Conservation (phyloP, 1,284 basidiomycete species). For the Exsudoporus floridanus region DNA sequence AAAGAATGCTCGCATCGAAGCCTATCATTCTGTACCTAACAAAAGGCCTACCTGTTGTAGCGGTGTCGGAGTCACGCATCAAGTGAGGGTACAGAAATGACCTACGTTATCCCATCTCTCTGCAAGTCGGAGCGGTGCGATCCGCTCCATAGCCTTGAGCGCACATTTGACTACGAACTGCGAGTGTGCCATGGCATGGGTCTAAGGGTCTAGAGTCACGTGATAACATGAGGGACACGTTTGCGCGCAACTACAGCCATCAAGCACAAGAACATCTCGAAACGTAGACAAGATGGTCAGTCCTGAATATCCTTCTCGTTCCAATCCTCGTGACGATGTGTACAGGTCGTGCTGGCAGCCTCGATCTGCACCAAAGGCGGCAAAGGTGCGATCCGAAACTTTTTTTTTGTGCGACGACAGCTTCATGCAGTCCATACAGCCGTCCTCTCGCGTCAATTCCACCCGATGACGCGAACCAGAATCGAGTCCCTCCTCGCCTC, state of each 20-base stretch:
- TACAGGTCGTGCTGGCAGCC: constrained; percentile 85
- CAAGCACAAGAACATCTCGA: not conserved
- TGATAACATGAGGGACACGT: constrained; percentile 17
- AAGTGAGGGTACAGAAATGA: constrained; percentile 56
- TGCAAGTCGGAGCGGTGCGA: constrained; percentile 83
- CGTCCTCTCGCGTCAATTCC: constrained; percentile 95
- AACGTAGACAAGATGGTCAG: constrained; percentile 20
- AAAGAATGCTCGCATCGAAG: constrained; percentile 1
- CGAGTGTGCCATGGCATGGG: constrained; percentile 5
- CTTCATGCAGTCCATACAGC: constrained; percentile 48
- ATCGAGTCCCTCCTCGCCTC: constrained; percentile 96
- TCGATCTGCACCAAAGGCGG: constrained; percentile 94
- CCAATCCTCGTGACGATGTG: constrained; percentile 1
- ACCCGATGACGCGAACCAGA: constrained; percentile 88
- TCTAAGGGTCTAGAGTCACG: constrained; percentile 11
- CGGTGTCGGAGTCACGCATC: not conserved
- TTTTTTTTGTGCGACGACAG: not conserved
- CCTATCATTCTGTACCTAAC: constrained; percentile 52
- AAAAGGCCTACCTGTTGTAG: constrained; percentile 72
- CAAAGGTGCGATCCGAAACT: constrained; percentile 59
- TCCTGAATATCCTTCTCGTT: not conserved
- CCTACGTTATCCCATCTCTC: constrained; percentile 91
- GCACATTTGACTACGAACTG: constrained; percentile 42
- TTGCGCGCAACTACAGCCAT: not conserved
- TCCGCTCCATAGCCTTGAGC: constrained; percentile 68